phyloP scores from a whole-genome alignment of 768 basidiomycete genomes.

The Pisolithus sp. region DNA sequence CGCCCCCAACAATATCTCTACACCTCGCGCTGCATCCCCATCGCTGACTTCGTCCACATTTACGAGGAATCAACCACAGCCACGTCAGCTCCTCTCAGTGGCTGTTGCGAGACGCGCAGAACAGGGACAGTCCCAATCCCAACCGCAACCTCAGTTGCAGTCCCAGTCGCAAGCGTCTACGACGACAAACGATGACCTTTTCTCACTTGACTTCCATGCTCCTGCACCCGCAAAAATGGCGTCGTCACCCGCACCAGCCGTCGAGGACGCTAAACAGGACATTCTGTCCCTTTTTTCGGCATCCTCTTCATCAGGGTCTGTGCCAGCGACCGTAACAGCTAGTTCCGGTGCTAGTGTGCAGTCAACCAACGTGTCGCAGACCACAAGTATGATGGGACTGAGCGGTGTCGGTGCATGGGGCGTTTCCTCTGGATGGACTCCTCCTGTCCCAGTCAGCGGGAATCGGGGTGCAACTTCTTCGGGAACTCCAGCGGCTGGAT shows the following conservation, averaged over 20 bases:
- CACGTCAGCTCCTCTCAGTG: conserved; percentile 23
- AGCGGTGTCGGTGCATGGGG: conserved; percentile 61
- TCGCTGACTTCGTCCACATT: conserved; percentile 18
- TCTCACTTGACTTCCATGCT: conserved; percentile 80
- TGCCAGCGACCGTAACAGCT: background rate
- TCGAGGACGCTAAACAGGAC: conserved; percentile 77
- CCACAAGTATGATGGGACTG: conserved; percentile 49
- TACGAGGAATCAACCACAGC: conserved; percentile 25
- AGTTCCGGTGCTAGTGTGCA: no score
- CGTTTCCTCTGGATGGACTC: conserved; percentile 57
- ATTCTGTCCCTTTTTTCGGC: conserved; percentile 72
- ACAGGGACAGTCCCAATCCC: conserved; percentile 8
- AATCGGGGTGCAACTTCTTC: conserved; percentile 27
- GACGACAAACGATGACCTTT: conserved; percentile 52
- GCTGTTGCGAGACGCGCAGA: conserved; percentile 34
- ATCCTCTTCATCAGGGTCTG: conserved; percentile 7
- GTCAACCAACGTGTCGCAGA: conserved; percentile 7
- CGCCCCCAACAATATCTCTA: conserved; percentile 13
- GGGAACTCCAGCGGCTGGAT: background rate
- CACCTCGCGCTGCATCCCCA: conserved; percentile 25
- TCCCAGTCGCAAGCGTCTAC: conserved; percentile 29
- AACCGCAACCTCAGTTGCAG: conserved; percentile 11
- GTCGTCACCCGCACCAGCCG: conserved; percentile 29
- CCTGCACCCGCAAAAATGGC: conserved; percentile 31
- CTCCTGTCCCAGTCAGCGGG: conserved; percentile 22